phyloP scores from a whole-genome alignment of 2,329 filamentous ascomycete species.

The Monosporascus sp. region DNA sequence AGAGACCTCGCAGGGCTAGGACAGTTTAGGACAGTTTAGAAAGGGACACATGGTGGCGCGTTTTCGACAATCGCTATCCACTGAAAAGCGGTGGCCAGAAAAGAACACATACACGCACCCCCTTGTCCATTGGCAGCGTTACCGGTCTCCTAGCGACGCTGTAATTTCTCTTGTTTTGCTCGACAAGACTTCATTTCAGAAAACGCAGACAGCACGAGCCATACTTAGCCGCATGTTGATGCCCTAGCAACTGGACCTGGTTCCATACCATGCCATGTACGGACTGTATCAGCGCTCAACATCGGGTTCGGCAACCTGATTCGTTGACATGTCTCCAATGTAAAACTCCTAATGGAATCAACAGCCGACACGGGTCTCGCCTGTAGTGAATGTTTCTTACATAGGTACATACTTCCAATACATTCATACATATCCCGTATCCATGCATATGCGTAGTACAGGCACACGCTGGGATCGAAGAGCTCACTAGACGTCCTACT shows the following conservation, averaged over 20 bases:
- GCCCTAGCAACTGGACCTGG: slow-evolving; percentile 14
- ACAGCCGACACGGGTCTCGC: not conserved
- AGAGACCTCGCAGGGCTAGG: not conserved
- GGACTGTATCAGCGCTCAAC: not conserved
- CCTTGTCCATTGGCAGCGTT: slow-evolving; percentile 5
- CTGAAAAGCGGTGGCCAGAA: not conserved
- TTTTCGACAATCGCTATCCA: not conserved
- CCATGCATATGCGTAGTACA: too few species aligned
- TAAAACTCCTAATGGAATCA: not conserved
- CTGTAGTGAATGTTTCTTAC: too few species aligned
- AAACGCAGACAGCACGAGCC: slow-evolving; percentile 19
- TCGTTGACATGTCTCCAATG: not conserved
- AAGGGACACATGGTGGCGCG: not conserved
- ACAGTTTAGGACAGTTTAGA: not conserved
- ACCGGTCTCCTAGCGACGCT: slow-evolving; percentile 23
- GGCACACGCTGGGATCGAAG: too few species aligned
- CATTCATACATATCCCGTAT: too few species aligned
- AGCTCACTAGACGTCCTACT: too few species aligned
- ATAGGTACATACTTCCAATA: too few species aligned
- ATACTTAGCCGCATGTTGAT: slow-evolving; percentile 17
- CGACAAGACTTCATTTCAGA: slow-evolving; percentile 18
- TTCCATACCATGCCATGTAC: not conserved
- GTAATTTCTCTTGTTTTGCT: slow-evolving; percentile 21
- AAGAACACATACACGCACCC: not conserved
- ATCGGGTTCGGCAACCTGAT: not conserved